These are phyloP conservation scores for Candida anglica DNA, from an alignment of 805 yeast species.

Conservation along the genomic window DNA sequence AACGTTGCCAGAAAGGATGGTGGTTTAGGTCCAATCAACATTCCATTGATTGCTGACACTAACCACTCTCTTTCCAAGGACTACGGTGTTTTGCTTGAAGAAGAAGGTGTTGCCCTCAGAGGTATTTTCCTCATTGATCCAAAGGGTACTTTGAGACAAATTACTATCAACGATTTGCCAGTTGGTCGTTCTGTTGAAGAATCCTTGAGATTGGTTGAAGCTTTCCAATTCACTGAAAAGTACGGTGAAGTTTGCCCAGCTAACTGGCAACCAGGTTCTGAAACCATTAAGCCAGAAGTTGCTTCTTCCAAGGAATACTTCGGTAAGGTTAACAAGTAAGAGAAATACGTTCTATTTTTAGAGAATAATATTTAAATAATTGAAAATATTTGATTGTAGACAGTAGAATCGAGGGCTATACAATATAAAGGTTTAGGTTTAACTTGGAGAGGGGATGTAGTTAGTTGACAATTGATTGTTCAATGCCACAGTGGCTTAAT, in stretches of 20 bases:
- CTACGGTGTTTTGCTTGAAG: conserved; percentile 97
- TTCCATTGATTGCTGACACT: conserved; percentile 94
- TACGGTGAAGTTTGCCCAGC: conserved; percentile 99
- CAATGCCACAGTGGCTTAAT: too few species aligned
- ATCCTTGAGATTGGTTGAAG: conserved; percentile 95
- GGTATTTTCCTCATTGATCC: conserved; percentile 99
- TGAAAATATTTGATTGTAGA: too few species aligned
- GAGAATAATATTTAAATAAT: too few species aligned
- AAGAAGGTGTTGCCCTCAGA: conserved; percentile 95
- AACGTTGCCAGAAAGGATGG: conserved; percentile 94
- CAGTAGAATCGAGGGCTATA: too few species aligned
- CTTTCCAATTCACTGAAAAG: conserved; percentile 99
- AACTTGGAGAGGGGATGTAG: too few species aligned
- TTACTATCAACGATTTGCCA: conserved; percentile 97
- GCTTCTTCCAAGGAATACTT: conserved; percentile 88
- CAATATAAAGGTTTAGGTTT: too few species aligned
- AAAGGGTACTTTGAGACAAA: conserved; percentile 89
- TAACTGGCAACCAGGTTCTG: conserved; percentile 91
- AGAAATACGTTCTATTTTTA: conserved; percentile 1
- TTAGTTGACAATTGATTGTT: too few species aligned
- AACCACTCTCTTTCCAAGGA: conserved; percentile 92
- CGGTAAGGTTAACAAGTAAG: conserved; percentile 75
- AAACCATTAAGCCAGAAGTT: conserved; percentile 75
- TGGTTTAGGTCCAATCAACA: conserved; percentile 93
- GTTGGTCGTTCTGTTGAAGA: conserved; percentile 99